Evolutionary conservation across 75 land plant species (phyloP).

Genomic region (Adiantum capillusveneris): DNA sequence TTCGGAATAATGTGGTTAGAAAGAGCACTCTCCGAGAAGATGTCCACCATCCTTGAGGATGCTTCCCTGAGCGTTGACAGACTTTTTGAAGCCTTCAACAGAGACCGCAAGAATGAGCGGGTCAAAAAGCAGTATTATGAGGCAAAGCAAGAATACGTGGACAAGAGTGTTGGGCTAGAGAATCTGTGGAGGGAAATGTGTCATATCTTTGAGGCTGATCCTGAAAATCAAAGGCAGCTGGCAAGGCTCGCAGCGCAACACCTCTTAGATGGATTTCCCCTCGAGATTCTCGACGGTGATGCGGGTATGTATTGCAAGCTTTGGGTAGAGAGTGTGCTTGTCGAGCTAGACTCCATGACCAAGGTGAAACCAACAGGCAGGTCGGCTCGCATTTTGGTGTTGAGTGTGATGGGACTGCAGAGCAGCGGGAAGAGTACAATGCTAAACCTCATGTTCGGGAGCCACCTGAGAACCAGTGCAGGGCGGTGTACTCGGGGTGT

Average conservation of each 20-base stretch:
- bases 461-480: constrained; percentile 9
- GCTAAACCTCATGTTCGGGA: constrained; percentile 4
- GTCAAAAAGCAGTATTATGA: background rate
- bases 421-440: constrained; percentile 19
- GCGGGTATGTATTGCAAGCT: constrained; percentile 9
- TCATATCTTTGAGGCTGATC: constrained; percentile 11
- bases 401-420: constrained; percentile 16
- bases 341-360: constrained; percentile 3
- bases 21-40: background rate
- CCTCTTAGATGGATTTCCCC: constrained; percentile 13
- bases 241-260: constrained; percentile 12
- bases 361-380: background rate
- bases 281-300: constrained; percentile 18
- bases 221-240: background rate
- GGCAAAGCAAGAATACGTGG: constrained; percentile 10
- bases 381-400: constrained; percentile 10
- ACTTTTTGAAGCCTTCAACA: background rate
- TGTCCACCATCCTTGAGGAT: background rate
- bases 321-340: constrained; percentile 12
- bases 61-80: background rate
- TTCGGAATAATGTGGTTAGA: background rate
- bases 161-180: constrained; percentile 5
- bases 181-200: constrained; percentile 22
- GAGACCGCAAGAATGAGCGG: background rate
- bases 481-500: constrained; percentile 12